Evolutionary conservation across 2,329 filamentous ascomycete genomes (phyloP), one percentile per base, ranked within the genome.

Genomic region (Xylariomycetidae sp.): DNA sequence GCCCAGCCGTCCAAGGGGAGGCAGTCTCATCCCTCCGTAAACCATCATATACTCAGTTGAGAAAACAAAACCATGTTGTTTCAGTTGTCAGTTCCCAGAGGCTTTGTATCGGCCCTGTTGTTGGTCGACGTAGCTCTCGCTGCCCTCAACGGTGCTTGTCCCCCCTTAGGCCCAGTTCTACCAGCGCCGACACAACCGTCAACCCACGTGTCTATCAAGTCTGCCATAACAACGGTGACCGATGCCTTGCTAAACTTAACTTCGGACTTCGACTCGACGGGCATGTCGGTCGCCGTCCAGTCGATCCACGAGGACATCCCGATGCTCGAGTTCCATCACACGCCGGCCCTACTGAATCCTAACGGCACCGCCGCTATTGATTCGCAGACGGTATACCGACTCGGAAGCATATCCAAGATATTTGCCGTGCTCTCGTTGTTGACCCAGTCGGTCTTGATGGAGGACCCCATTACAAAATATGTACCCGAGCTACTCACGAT

Each of bases 131-230:
- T 44, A 5, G 42, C 39, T 15, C 30, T 45, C 6, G 47, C 45
- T 33, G 45, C 50, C 17, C 40, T 44, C 12, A 46, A 57, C 17
- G 57, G 55, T n/a, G 56, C 59, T 5, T 67, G 63, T 14, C 62
- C 64, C n/a, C 63, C 64, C 17, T 51, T 67, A n/a, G 63, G 63
- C 4, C 49, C 61, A 9, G 62, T 66, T 26, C 48, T 66, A 6
- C 63, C 60, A 6, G 53, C 59, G 12, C 62, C 63, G 2, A 51
- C 45, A 16, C 40, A 42, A 6, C 63, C 62, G 3, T 48, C 59
- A 20, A 27, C 45, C n/a, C 54, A 57, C 31, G 31, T 41, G 6
- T 37, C 47, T 0, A 56, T 66, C 1, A 44, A 54, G 29, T 40
- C 34, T 0, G 59, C 59, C 1, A 31, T 52, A 16, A 17, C 33